Base-by-base conservation (phyloP, 257 asterid species). In the Petunia secreta region DNA sequence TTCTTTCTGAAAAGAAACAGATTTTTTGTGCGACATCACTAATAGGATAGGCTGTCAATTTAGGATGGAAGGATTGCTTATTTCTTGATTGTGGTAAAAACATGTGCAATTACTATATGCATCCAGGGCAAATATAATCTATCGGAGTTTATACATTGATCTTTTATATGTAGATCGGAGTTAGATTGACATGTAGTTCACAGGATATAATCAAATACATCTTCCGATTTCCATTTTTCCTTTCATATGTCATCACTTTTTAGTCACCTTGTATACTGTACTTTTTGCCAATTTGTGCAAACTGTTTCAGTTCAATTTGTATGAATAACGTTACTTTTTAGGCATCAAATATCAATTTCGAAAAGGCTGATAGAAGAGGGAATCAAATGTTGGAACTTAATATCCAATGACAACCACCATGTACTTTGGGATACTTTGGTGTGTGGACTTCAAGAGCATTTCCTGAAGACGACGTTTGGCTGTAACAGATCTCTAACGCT, bases 301-400 rank as follows among this genome's bases (percentile, higher is more conserved):
- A 39, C 44, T 64, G 38, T 64, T 39, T 25, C 73, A 38, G 50
- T 64, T 65, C 71, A 40, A 71, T 74, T 62, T 79, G 79, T 52
- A 54, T 76, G 80, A 82, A 81, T 52, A 43, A 67, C 13, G 34
- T 53, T 80, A 82, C 10, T 64, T 83, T 83, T 76, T 87, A 95
- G 98, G 90, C 91, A 78, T 82, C 98, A 91, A 84, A 92, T 95
- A 85, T 81, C 82, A 80, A 89, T 93, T 63, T 87, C 98, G 65
- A 91, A 91, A 90, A 87, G 92, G 84, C 88, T 95, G 84, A 82
- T 95, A 34, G 92, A 89, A 84, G 97, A 90, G 69, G 99, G 97
- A 83, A 80, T 82, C 46, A 89, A 84, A 79, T 91, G 86, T 71
- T 95, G 99, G 99, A 87, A 82, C 78, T 87, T 86, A 52, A 81